A percentile compares a stretch with the other conserved stretches of the same genome.
Evolutionary conservation across 495 filamentous ascomycete species (phyloP).

Genomic region (Neurospora hispaniola): DNA sequence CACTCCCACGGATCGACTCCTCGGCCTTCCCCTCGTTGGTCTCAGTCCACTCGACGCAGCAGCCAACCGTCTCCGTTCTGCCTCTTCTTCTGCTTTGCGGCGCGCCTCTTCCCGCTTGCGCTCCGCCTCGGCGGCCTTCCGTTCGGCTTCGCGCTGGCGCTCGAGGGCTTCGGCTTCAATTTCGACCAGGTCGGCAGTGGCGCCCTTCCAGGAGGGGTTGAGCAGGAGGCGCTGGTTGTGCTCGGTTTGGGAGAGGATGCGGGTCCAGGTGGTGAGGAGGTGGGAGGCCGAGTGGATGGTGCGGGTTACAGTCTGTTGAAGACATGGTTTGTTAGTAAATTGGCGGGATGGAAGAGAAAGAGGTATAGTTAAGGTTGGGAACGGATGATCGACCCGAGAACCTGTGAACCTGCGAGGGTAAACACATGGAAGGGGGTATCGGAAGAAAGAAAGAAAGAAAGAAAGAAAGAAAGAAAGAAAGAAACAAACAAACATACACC

Average conservation of each 20-base stretch:
- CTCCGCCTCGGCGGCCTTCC: slow-evolving; percentile 63
- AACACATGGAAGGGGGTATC: background rate
- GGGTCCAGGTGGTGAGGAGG: slow-evolving; percentile 91
- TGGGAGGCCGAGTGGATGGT: slow-evolving; percentile 85
- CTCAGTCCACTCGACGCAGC: too few species aligned
- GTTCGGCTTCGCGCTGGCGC: slow-evolving; percentile 62
- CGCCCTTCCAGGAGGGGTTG: slow-evolving; percentile 81
- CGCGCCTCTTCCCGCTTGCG: slow-evolving; percentile 60
- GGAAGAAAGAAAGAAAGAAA: background rate
- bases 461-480: background rate
- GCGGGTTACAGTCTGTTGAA: slow-evolving; percentile 61
- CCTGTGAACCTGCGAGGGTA: background rate
- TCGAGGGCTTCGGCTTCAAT: slow-evolving; percentile 64
- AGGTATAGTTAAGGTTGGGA: background rate
- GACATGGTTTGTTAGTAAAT: background rate
- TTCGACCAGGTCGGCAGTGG: slow-evolving; percentile 70
- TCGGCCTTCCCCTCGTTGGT: slow-evolving; percentile 1
- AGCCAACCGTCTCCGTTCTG: slow-evolving; percentile 40
- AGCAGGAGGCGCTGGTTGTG: slow-evolving; percentile 91
- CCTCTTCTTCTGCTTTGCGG: slow-evolving; percentile 63
- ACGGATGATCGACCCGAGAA: background rate
- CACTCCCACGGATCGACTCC: slow-evolving; percentile 10
- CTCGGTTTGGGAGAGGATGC: slow-evolving; percentile 91
- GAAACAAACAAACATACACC: slow-evolving; percentile 44
- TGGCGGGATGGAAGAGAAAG: background rate